phyloP scores from a whole-genome alignment of 1,284 basidiomycete species.

The Leccinum insigne region DNA sequence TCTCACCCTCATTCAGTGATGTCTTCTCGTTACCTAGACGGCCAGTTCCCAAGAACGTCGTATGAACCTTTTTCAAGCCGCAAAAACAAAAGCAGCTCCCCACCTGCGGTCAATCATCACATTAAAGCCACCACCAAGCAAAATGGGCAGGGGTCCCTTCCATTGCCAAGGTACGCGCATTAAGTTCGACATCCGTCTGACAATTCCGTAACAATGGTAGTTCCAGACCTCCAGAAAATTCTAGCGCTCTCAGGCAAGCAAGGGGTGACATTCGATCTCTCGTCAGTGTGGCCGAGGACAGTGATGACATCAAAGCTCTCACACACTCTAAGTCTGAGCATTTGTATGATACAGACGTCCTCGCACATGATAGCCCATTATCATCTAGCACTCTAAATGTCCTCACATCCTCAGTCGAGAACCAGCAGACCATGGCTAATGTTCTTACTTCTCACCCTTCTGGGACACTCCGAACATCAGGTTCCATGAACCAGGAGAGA shows the following conservation, averaged over 20 bases:
- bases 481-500: conserved; percentile 4
- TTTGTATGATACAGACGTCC: background rate
- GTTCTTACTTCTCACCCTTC: conserved; percentile 10
- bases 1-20: background rate
- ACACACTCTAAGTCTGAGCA: conserved; percentile 10
- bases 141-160: background rate
- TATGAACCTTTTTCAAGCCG: background rate
- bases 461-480: conserved; percentile 1
- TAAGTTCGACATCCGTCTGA: conserved; percentile 3
- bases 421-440: conserved; percentile 2
- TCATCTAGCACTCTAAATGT: conserved; percentile 2
- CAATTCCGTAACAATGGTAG: background rate
- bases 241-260: background rate
- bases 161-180: conserved; percentile 14
- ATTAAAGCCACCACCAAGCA: conserved; percentile 11
- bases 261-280: background rate
- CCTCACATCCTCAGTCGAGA: conserved; percentile 3
- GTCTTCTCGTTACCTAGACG: background rate
- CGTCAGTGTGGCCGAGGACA: background rate
- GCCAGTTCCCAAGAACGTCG: background rate
- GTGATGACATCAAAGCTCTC: conserved; percentile 7
- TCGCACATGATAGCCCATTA: conserved; percentile 4
- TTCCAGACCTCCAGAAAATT: background rate
- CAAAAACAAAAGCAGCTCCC: background rate
- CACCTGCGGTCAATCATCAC: conserved; percentile 6